A percentile compares a stretch with the other conserved stretches of the same genome.
Evolutionary conservation across 2,329 filamentous ascomycete species (phyloP).

Genomic region (Alternaria metachromatica): DNA sequence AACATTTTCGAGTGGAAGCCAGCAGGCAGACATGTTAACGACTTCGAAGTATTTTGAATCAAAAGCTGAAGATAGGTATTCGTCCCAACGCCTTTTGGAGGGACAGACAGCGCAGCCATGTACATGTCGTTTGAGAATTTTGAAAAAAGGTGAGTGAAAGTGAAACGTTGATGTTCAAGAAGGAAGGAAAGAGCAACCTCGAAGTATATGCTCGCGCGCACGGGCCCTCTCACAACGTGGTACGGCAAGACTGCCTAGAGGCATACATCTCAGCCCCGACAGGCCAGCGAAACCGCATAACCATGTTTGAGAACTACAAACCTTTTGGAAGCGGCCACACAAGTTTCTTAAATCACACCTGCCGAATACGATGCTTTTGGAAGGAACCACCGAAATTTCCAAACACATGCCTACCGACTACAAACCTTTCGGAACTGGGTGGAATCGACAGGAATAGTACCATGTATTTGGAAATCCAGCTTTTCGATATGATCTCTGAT

Average conservation of each 20-base stretch:
- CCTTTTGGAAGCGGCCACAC: background rate
- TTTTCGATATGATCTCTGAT: background rate
- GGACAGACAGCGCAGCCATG: background rate
- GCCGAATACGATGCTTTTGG: background rate
- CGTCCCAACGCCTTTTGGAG: background rate
- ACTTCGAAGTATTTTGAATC: background rate
- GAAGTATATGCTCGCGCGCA: background rate
- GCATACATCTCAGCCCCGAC: background rate
- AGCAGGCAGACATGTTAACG: background rate
- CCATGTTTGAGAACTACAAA: background rate
- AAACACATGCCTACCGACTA: background rate
- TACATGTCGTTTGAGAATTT: background rate
- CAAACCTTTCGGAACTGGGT: background rate
- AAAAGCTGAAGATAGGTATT: background rate
- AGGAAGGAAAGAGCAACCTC: background rate
- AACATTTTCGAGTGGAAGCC: background rate
- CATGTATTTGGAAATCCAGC: background rate
- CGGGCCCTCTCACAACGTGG: background rate
- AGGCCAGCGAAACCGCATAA: accelerated
- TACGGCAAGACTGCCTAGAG: background rate
- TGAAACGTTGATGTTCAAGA: background rate
- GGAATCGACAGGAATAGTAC: background rate
- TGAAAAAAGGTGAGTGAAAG: background rate
- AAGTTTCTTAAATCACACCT: accelerated
- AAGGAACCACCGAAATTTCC: background rate